Base-by-base conservation (phyloP, 805 yeast species). In the Yarrowia sp. region DNA sequence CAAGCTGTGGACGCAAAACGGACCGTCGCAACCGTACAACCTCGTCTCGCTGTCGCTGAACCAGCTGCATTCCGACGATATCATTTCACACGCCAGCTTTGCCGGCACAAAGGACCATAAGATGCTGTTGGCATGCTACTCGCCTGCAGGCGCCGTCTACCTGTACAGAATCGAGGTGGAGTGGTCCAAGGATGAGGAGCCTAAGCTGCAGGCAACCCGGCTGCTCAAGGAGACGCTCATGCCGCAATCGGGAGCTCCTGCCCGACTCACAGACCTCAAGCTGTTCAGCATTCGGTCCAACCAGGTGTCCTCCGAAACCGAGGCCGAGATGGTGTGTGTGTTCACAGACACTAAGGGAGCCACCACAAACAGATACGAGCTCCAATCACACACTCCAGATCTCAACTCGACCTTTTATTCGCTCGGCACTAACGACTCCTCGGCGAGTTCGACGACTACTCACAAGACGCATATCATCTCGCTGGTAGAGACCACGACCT, bases 51-150 rank as follows among this genome's bases (percentile, higher is more conserved):
- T 42, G 65, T 65, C n/a, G 29, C 64, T 21, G 59, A 67, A 14
- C 68, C 69, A 9, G 69, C 66, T 8, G 62, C 66, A 55, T 27
- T 55, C 61, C 21, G 61, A 55, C 7, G 69, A 66, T 13, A 55
- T 65, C 16, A 66, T 72, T 9, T 60, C 70, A 6, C 70, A 66
- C 27, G 74, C 74, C 1, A 49, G 67, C 1, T 66, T 70, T 55
- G 65, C 65, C 16, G 69, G 70, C 6, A 65, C 66, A 14, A 51
- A 53, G 14, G 72, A 72, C 36, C 65, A 66, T 42, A 36, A 69
- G 1, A 55, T 76, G 25, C 62, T 72, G 31, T 55, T 75, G 14
- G 69, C 69, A 10, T 65, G 71, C 1, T 72, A 71, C 51, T 66
- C 70, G 10, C 66, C 67, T 2, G 47, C 60, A 8, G 49, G 56